Evolutionary conservation across 371 early-diverging fungal species (phyloP).

Genomic region (Mucor indicus): DNA sequence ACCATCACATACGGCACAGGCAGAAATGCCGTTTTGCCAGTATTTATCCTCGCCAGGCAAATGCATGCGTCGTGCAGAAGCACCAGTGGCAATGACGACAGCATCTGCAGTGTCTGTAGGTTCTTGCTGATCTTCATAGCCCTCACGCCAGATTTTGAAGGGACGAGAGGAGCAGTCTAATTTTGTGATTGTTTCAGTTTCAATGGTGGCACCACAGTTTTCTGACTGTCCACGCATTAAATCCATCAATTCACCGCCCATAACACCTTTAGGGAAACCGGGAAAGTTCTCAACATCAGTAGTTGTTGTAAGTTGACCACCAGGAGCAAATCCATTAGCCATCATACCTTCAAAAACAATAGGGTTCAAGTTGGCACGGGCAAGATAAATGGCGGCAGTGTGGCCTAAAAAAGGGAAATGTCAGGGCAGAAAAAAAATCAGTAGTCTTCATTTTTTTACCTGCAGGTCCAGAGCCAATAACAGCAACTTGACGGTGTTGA

Average conservation of each 20-base stretch:
- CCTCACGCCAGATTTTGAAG: constrained; percentile 90
- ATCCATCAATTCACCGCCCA: constrained; percentile 76
- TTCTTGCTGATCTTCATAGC: constrained; percentile 56
- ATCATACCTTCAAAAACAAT: constrained; percentile 95
- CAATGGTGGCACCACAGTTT: constrained; percentile 80
- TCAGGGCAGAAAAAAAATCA: neutral
- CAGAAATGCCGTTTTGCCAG: constrained; percentile 86
- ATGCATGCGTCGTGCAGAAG: constrained; percentile 91
- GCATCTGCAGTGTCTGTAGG: constrained; percentile 71
- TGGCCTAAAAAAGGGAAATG: constrained; percentile 46
- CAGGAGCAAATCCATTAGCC: constrained; percentile 82
- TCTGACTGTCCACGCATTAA: constrained; percentile 79
- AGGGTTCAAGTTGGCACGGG: constrained; percentile 87
- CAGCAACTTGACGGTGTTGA: constrained; percentile 33
- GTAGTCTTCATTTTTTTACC: constrained; percentile 26
- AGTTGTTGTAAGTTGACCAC: constrained; percentile 88
- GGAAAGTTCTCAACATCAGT: constrained; percentile 89
- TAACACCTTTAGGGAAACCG: constrained; percentile 78
- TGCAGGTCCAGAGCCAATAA: constrained; percentile 90
- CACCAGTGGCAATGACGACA: constrained; percentile 97
- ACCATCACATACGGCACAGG: constrained; percentile 99
- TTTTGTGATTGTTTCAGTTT: constrained; percentile 84
- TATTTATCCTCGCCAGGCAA: constrained; percentile 49
- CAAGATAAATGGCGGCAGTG: constrained; percentile 92
- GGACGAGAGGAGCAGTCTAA: constrained; percentile 76